Base-by-base conservation (phyloP, 306 rosid genomes). In the Mimosa bimucronata region DNA sequence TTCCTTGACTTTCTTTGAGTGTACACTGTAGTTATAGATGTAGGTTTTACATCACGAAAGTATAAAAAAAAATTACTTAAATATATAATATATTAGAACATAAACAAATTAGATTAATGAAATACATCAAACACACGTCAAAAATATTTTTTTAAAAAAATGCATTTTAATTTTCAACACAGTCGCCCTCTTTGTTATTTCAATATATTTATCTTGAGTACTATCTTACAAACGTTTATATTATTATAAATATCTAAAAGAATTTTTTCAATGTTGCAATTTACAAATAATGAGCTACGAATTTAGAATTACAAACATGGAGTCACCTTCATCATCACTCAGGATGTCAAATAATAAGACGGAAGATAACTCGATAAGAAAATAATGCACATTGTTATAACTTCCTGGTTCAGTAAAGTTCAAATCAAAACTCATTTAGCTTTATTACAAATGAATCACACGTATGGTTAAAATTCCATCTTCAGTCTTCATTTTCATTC, bases 281-380 rank as follows among this genome's bases (percentile, higher is more conserved):
- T 55, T n/a, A 61, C 10, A 29, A 61, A 11, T 12, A 12, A 60
- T 60, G 18, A 60, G 34, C 3, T 60, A 26, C 38, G n/a, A 61
- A 61, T 15, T 61, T 13, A 14, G 8, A 7, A 65, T 31, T 7
- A 30, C 25, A 31, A 65, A 11, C 3, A 65, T 6, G 18, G 46
- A 45, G 41, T 45, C 58, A 10, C 79, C 69, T 67, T 67, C 65
- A 19, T 19, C 25, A 7, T 52, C 18, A 3, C 14, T 45, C 16
- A 46, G 8, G 67, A 18, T 14, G 19, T 61, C 18, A 29, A 15
- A 61, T 61, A 61, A 13, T 7, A 15, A 65, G 10, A 52, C 37
- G 21, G 76, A 66, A 79, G 41, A 19, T 44, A 72, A 26, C 15
- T 18, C 9, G 46, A 78, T 9, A 78, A 18, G 61, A 16, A 46